phyloP scores from a whole-genome alignment of 1,139 yeast species.

The Candida neerlandica region DNA sequence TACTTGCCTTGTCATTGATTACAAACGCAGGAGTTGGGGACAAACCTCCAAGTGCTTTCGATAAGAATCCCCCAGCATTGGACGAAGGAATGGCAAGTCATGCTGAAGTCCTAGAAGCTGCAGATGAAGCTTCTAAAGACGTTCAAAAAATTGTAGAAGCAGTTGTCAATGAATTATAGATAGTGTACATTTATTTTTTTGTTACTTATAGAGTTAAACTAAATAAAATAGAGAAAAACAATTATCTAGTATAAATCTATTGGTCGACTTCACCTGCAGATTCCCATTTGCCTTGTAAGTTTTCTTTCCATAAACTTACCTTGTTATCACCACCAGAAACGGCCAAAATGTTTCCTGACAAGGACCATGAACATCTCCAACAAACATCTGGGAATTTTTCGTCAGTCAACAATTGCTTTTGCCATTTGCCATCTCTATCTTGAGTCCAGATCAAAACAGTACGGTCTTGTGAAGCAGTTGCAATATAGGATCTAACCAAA shows the following conservation, averaged over 20 bases:
- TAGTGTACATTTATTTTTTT: conserved; percentile 5
- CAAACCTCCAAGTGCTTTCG: conserved; percentile 75
- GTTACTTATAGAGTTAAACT: background rate
- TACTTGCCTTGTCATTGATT: conserved; percentile 81
- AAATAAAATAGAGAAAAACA: background rate
- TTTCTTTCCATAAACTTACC: conserved; percentile 96
- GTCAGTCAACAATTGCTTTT: conserved; percentile 68
- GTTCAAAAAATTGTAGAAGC: conserved; percentile 71
- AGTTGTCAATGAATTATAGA: conserved; percentile 52
- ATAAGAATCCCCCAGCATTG: conserved; percentile 53
- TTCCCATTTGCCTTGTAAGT: conserved; percentile 93
- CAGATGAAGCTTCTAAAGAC: conserved; percentile 77
- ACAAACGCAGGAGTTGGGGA: conserved; percentile 81
- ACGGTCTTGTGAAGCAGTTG: conserved; percentile 98
- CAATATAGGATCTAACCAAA: conserved; percentile 83
- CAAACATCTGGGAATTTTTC: conserved; percentile 95
- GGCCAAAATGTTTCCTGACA: conserved; percentile 93
- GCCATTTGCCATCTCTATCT: conserved; percentile 75
- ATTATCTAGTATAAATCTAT: conserved; percentile 23
- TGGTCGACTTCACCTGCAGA: conserved; percentile 93
- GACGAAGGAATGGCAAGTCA: conserved; percentile 86
- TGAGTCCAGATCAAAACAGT: conserved; percentile 92
- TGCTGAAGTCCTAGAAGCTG: conserved; percentile 84
- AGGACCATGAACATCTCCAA: conserved; percentile 98
- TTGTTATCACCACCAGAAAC: conserved; percentile 96